Base-by-base conservation (phyloP, 2,329 filamentous ascomycete species). In the Tricladium varicosporioides region DNA sequence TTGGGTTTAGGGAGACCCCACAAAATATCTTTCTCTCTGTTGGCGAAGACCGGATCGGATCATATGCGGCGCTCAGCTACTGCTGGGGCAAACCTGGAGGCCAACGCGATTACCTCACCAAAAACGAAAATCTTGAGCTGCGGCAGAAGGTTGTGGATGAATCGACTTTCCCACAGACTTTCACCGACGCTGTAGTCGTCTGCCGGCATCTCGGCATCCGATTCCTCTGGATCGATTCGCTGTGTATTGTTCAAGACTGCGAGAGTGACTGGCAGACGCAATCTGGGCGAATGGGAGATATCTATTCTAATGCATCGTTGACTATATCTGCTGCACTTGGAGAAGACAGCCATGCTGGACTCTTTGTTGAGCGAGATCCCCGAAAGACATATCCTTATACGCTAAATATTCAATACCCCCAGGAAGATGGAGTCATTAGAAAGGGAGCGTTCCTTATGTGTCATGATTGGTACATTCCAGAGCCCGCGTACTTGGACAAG, bases 171-270 rank as follows among this genome's bases (percentile, higher is more conserved):
- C 64, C 65, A 8, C 60, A 60, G 49, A 64, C 59, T n/a, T 67
- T 70, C 48, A 66, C 49, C 14, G 67, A 72, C n/a, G 66, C 69
- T n/a, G 62, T 72, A 40, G n/a, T 48, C 9, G 58, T 71, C 11
- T 65, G 65, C 7, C 57, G 64, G n/a, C 51, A 60, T 47, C 62
- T 72, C 44, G 61, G 54, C 1, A 46, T 71, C n/a, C 33, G 60
- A 1, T 72, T 69, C 52, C 58, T 72, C 31, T 72, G 70, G 70
- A 67, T 71, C 32, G 69, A 71, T 59, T 63, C 65, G 14, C 51
- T 71, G 1, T 72, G 70, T 48, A 68, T 72, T 32, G 58, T 68
- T 43, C 68, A 72, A 49, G 64, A 67, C 47, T 56, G 60, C 36
- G 51, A 65, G 53, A 53, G 63, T 51, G 69, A 70, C 50, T 68